Evolutionary conservation across 2,329 filamentous ascomycete species (phyloP).

Genomic region (Penicillium oxalicum): DNA sequence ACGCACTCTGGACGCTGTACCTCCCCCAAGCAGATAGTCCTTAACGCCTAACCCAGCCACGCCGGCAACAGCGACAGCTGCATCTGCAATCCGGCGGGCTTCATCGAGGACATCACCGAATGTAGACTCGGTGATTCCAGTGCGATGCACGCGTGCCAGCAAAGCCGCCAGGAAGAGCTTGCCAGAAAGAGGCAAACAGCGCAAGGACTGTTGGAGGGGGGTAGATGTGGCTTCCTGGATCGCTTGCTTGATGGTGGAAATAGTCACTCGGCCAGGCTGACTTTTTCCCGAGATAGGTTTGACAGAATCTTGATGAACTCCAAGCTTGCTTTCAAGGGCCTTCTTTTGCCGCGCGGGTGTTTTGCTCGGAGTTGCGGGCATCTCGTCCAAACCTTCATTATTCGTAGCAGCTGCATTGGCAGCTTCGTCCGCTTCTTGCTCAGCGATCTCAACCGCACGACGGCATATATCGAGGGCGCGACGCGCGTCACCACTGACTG

Average conservation of each 20-base stretch:
- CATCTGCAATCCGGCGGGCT: conserved; percentile 59
- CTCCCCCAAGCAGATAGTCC: conserved; percentile 51
- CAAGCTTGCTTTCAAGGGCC: conserved; percentile 9
- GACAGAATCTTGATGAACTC: conserved; percentile 12
- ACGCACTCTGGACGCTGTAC: conserved; percentile 43
- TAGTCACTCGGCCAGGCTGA: conserved; percentile 63
- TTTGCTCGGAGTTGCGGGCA: conserved; percentile 43
- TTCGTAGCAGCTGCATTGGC: conserved; percentile 13
- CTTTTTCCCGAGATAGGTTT: conserved; percentile 21
- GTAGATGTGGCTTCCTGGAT: conserved; percentile 94
- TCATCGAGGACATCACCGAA: conserved; percentile 88
- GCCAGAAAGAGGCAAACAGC: conserved; percentile 69
- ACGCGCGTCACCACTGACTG: conserved; percentile 88
- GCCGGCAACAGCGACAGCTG: conserved; percentile 41
- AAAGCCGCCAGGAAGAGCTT: conserved; percentile 84
- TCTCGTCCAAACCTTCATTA: conserved; percentile 28
- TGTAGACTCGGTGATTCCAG: conserved; percentile 78
- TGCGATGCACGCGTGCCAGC: conserved; percentile 69
- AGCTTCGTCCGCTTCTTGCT: conserved; percentile 56
- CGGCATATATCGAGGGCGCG: conserved; percentile 92
- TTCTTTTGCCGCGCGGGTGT: conserved; percentile 29
- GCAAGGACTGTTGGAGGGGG: conserved; percentile 82
- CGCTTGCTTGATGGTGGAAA: conserved; percentile 85
- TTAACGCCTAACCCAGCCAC: conserved; percentile 54
- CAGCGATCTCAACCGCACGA: conserved; percentile 88